These are phyloP conservation scores for Grifola frondosa DNA, from an alignment of 1,284 basidiomycete species.

Conservation along the genomic window DNA sequence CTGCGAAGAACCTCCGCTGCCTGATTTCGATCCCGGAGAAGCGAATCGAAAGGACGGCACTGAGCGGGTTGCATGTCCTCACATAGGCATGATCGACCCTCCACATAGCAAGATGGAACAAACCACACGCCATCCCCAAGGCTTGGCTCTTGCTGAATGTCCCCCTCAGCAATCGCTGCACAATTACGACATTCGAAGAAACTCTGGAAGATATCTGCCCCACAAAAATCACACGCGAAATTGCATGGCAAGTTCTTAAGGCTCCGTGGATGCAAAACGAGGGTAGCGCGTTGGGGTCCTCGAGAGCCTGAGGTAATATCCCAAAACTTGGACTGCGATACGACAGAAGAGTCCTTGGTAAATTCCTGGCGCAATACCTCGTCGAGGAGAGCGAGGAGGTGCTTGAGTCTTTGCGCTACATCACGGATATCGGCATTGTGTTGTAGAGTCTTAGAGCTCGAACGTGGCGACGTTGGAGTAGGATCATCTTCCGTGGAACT, in stretches of 20 bases:
- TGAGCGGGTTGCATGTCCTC: conserved; percentile 57
- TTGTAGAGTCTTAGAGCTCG: neutral
- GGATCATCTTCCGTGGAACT: too few species aligned
- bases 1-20: conserved; percentile 33
- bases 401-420: conserved; percentile 22
- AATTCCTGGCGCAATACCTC: conserved; percentile 59
- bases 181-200: conserved; percentile 68
- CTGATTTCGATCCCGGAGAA: conserved; percentile 41
- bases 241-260: too few species aligned
- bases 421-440: conserved; percentile 1
- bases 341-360: too few species aligned
- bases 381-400: conserved; percentile 53
- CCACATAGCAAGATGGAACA: conserved; percentile 71
- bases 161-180: conserved; percentile 16
- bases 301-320: too few species aligned
- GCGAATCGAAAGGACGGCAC: conserved; percentile 40
- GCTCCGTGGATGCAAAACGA: too few species aligned
- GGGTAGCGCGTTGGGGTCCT: too few species aligned
- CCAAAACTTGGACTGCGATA: too few species aligned
- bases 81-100: conserved; percentile 69
- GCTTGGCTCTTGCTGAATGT: conserved; percentile 1
- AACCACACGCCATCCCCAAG: conserved; percentile 49
- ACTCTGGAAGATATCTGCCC: conserved; percentile 73
- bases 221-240: conserved; percentile 73
- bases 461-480: too few species aligned